Evolutionary conservation across 805 yeast species (phyloP).

Genomic region (Ogataea angusta): DNA sequence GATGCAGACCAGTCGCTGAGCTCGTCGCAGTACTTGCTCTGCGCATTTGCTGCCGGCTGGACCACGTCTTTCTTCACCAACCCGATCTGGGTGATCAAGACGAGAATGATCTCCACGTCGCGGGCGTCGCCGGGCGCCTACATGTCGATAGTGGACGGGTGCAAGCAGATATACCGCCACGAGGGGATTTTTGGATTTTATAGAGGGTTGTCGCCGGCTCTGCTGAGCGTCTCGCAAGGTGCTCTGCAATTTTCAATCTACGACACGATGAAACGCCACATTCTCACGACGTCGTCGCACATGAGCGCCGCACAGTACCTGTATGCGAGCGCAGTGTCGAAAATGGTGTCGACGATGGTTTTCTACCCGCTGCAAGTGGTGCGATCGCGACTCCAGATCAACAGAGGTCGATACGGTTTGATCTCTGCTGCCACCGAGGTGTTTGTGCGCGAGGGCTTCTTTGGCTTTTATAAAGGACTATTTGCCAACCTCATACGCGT

Average conservation of each 20-base stretch:
- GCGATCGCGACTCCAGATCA: constrained; percentile 68
- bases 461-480: constrained; percentile 82
- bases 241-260: constrained; percentile 85
- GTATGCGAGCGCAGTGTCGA: constrained; percentile 63
- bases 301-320: constrained; percentile 57
- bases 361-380: constrained; percentile 86
- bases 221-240: constrained; percentile 84
- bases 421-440: constrained; percentile 39
- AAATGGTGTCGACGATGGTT: constrained; percentile 59
- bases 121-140: constrained; percentile 49
- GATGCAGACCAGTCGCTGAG: constrained; percentile 35
- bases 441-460: constrained; percentile 48
- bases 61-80: constrained; percentile 76
- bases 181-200: constrained; percentile 77
- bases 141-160: constrained; percentile 54
- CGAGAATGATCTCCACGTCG: constrained; percentile 70
- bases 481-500: constrained; percentile 76
- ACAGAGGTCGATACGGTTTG: constrained; percentile 11
- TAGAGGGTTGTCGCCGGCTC: constrained; percentile 72
- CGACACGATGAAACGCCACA: constrained; percentile 61
- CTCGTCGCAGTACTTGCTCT: constrained; percentile 44
- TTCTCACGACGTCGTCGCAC: constrained; percentile 16
- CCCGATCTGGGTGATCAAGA: constrained; percentile 94
- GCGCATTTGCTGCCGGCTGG: constrained; percentile 71
- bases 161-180: constrained; percentile 40